These are phyloP conservation scores for Oryza brachyantha DNA, from an alignment of 176 grass and related monocot genomes.

Conservation along the genomic window DNA sequence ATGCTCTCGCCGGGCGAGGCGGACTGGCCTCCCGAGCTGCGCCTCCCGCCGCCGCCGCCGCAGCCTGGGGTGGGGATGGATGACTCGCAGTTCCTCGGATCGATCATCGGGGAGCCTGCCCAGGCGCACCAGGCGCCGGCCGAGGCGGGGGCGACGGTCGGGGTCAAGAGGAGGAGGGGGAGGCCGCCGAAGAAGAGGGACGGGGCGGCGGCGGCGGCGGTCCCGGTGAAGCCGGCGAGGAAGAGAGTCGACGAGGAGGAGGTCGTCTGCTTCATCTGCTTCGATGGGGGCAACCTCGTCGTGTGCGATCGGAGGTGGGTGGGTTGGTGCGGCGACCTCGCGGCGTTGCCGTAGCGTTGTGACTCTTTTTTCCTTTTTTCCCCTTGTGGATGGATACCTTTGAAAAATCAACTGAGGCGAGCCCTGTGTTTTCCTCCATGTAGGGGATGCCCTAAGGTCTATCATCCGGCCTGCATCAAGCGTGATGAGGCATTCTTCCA, in stretches of 20 bases:
- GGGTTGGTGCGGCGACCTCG: background rate
- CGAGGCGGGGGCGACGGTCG: background rate
- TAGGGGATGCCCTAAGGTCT: constrained; percentile 96
- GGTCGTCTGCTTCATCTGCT: constrained; percentile 99
- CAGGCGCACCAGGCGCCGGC: background rate
- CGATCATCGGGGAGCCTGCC: constrained; percentile 34
- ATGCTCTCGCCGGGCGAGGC: background rate
- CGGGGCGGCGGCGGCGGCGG: background rate
- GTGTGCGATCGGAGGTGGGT: constrained; percentile 90
- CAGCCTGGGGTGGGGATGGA: background rate
- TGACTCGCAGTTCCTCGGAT: constrained; percentile 57
- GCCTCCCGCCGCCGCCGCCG: background rate
- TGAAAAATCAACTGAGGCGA: background rate
- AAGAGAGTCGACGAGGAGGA: constrained; percentile 69
- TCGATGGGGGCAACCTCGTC: constrained; percentile 90
- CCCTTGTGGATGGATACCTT: background rate
- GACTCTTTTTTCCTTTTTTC: background rate
- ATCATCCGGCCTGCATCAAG: constrained; percentile 90
- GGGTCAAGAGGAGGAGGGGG: constrained; percentile 62
- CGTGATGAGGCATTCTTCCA: constrained; percentile 88
- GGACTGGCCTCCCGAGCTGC: constrained; percentile 23
- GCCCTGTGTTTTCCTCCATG: background rate
- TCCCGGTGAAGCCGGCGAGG: background rate
- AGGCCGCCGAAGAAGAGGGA: constrained; percentile 66
- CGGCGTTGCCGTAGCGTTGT: background rate